Conservation (phyloP, 176 grass and related monocot species). For the Avena eriantha region DNA sequence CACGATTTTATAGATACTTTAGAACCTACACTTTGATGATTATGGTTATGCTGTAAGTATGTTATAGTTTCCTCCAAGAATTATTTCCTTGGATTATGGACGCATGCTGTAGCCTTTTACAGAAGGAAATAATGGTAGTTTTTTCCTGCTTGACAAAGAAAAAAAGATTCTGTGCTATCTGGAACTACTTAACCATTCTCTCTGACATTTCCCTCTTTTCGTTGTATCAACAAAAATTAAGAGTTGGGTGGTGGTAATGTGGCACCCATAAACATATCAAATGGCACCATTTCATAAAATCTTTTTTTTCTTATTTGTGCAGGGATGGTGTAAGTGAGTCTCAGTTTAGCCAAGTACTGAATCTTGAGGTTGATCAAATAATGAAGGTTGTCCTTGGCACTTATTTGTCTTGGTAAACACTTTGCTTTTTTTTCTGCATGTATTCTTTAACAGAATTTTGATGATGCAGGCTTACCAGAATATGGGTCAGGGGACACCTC, state of each 20-base stretch:
- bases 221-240: not conserved
- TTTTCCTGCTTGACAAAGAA: constrained; percentile 12
- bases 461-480: constrained; percentile 69
- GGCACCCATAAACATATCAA: not conserved
- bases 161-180: not conserved
- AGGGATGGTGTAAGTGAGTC: constrained; percentile 96
- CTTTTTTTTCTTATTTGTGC: constrained; percentile 28
- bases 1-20: not conserved
- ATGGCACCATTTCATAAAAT: not conserved
- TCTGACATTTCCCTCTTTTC: not conserved
- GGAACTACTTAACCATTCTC: constrained; percentile 21
- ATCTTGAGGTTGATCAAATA: constrained; percentile 93
- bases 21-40: not conserved
- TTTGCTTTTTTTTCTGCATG: not conserved
- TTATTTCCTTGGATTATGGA: constrained; percentile 5
- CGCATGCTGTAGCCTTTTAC: not conserved
- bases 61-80: not conserved
- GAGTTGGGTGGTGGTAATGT: not conserved
- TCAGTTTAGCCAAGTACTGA: constrained; percentile 87
- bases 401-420: constrained; percentile 4
- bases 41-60: not conserved
- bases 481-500: constrained; percentile 63
- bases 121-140: not conserved
- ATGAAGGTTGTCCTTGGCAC: constrained; percentile 60
- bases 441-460: constrained; percentile 36